Conservation (phyloP, 2,329 filamentous ascomycete species). For the Hymenoscyphus occultus region DNA sequence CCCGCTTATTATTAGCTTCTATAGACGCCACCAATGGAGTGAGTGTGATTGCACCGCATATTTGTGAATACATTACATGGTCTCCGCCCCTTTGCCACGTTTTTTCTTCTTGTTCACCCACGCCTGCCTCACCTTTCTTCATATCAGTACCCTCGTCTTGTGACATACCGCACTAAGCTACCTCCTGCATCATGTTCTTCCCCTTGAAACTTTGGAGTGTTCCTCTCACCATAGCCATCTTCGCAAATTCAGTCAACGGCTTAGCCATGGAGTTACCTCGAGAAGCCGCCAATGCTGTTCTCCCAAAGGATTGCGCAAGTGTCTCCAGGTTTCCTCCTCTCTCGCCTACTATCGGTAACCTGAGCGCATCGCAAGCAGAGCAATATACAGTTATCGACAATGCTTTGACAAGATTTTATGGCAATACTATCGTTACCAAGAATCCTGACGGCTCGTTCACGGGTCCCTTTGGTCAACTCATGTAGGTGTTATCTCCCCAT, state of each 20-base stretch:
- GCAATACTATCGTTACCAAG: neutral
- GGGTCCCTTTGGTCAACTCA: conserved; percentile 5
- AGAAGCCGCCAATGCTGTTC: neutral
- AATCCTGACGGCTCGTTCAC: conserved; percentile 6
- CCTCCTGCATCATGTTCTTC: conserved; percentile 4
- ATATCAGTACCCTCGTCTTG: neutral
- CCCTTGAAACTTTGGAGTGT: conserved; percentile 1
- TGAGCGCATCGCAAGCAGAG: neutral
- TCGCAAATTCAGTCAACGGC: neutral
- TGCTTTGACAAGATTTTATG: neutral
- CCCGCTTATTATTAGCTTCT: neutral
- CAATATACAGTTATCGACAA: conserved; percentile 1
- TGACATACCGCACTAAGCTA: neutral
- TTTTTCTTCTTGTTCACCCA: neutral
- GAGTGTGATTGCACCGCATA: neutral
- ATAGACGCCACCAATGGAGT: neutral
- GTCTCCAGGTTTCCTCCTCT: conserved; percentile 7
- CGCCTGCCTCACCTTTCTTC: neutral
- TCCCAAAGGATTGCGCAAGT: neutral
- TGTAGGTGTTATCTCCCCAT: conserved; percentile 7
- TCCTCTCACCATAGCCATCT: neutral
- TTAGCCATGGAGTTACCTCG: neutral
- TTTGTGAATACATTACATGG: neutral
- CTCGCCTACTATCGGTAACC: neutral
- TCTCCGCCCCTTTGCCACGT: conserved; percentile 7